Conservation (phyloP, 2,329 filamentous ascomycete species). For the Pestalotiopsis sp. region DNA sequence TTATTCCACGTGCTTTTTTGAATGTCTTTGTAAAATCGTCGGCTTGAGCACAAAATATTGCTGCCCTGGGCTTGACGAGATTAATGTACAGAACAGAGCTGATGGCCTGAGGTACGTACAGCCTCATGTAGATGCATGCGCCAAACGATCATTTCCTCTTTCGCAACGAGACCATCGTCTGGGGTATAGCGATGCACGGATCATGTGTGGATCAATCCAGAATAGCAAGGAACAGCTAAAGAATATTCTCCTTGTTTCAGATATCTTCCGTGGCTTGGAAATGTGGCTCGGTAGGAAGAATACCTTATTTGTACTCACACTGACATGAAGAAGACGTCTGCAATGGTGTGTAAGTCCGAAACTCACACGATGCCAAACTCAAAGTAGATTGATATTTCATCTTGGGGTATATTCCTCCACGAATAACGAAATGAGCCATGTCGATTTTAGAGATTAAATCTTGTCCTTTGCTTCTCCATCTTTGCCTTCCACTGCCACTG, state of each 20-base stretch:
- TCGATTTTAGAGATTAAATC: slow-evolving; percentile 78
- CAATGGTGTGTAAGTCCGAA: background rate
- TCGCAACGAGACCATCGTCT: background rate
- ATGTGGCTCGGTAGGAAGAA: background rate
- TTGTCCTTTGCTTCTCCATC: slow-evolving; percentile 92
- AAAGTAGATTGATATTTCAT: slow-evolving; percentile 17
- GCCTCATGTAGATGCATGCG: background rate
- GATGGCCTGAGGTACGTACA: background rate
- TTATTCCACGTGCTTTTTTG: background rate
- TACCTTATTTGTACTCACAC: background rate
- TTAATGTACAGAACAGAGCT: background rate
- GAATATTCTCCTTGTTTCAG: background rate
- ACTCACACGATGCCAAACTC: slow-evolving; percentile 1
- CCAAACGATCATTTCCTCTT: background rate
- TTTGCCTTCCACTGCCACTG: slow-evolving; percentile 97
- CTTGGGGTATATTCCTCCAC: background rate
- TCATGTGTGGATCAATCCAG: background rate
- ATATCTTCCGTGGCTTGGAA: background rate
- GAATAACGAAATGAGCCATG: background rate
- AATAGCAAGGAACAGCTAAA: background rate
- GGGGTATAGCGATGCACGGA: background rate
- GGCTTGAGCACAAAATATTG: background rate
- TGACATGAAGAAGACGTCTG: background rate
- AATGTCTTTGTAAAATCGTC: background rate
- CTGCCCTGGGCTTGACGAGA: background rate